Conservation (phyloP, 1,284 basidiomycete genomes). For the Apiotrichum veenhuisii region DNA sequence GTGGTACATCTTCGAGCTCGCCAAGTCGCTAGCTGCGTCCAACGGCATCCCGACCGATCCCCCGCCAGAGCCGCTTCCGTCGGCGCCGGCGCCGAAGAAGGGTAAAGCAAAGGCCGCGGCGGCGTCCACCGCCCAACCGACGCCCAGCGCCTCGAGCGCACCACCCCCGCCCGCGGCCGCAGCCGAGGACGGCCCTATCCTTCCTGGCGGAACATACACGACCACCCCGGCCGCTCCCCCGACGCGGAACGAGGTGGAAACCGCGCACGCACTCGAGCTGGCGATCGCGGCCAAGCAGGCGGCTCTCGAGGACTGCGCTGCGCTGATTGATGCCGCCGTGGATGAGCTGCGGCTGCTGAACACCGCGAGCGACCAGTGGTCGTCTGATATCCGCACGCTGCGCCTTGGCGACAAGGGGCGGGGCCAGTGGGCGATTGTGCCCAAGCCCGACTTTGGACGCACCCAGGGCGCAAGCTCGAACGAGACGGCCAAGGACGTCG, state of each 20-base stretch:
- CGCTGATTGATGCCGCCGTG: conserved; percentile 42
- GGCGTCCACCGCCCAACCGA: not conserved
- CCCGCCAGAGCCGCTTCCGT: conserved; percentile 25
- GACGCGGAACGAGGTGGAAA: conserved; percentile 1
- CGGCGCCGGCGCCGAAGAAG: conserved; percentile 6
- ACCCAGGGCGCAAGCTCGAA: conserved; percentile 13
- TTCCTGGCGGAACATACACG: conserved; percentile 32
- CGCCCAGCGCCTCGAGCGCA: not conserved
- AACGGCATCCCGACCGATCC: conserved; percentile 27
- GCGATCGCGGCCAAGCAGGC: conserved; percentile 35
- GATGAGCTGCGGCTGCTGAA: conserved; percentile 39
- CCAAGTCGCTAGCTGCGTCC: conserved; percentile 33
- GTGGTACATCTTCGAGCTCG: conserved; percentile 44
- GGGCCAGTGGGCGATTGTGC: conserved; percentile 41
- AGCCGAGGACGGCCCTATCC: conserved; percentile 29
- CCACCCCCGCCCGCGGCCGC: not conserved
- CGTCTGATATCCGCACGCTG: conserved; percentile 29
- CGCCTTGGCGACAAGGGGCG: conserved; percentile 25
- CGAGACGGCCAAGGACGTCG: conserved; percentile 40
- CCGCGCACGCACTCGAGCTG: conserved; percentile 31
- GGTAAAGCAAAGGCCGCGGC: conserved; percentile 2
- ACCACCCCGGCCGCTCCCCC: conserved; percentile 19
- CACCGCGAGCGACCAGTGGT: conserved; percentile 32
- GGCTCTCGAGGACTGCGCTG: conserved; percentile 39
- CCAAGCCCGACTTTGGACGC: conserved; percentile 42